phyloP scores from a whole-genome alignment of 108 stramenopile genomes.

The Skeletonema potamos region DNA sequence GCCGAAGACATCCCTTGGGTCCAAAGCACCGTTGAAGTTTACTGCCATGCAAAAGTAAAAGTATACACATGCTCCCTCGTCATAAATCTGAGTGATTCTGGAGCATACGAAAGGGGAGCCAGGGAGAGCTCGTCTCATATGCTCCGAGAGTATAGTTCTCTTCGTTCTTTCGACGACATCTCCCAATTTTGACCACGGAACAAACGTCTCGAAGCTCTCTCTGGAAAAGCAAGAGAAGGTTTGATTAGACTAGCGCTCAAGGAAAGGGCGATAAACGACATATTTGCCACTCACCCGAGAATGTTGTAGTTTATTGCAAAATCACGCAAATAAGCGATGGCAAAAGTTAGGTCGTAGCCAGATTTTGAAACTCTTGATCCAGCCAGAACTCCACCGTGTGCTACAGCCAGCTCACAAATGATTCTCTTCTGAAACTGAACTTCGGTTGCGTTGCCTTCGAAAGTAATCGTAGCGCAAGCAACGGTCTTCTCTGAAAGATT shows the following conservation, averaged over 20 bases:
- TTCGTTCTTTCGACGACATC: conserved; percentile 63
- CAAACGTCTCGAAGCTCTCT: conserved; percentile 95
- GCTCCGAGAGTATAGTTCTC: conserved; percentile 66
- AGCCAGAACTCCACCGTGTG: conserved; percentile 72
- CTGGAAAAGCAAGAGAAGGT: neutral
- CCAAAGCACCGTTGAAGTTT: conserved; percentile 54
- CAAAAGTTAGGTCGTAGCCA: conserved; percentile 92
- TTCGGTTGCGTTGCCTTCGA: conserved; percentile 78
- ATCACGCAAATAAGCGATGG: conserved; percentile 94
- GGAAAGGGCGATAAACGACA: neutral
- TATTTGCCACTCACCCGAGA: conserved; percentile 42
- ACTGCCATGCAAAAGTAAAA: conserved; percentile 90
- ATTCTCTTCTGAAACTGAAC: conserved; percentile 65
- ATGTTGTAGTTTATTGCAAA: conserved; percentile 91
- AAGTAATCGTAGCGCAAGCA: conserved; percentile 87
- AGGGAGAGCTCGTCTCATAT: conserved; percentile 62
- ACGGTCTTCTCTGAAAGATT: conserved; percentile 49
- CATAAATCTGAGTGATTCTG: conserved; percentile 94
- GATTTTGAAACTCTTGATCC: conserved; percentile 78
- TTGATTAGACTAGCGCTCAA: neutral
- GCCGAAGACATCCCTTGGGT: conserved; percentile 65
- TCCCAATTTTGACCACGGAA: conserved; percentile 83
- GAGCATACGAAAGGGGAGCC: conserved; percentile 83
- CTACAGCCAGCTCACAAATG: conserved; percentile 44
- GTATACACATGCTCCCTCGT: conserved; percentile 92